Evolutionary conservation across 1,139 yeast species (phyloP), one percentile per base, ranked within the genome.

Genomic region (Kodamaea ohmeri): DNA sequence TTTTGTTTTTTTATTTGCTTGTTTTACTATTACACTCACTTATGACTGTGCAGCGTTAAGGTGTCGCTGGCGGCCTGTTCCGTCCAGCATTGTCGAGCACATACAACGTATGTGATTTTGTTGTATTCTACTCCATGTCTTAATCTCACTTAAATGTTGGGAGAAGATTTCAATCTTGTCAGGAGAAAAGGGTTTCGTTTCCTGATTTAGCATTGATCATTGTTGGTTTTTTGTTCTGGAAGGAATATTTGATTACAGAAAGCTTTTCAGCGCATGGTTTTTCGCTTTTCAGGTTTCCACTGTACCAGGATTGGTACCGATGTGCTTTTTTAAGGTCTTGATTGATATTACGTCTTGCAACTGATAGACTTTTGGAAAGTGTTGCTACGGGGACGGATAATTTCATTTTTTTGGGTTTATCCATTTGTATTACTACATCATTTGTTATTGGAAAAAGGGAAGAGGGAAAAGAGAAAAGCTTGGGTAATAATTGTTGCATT

Each of bases 91-190:
- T 27, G 37, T 33, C 21, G 14, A 19, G 20, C 25, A 28, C 37
- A 28, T 27, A 25, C 26, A 8, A 5, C 9, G 30, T 26, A 26
- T 24, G 37, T 21, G 32, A 37, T 41, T 39, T 34, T 42, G 34
- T 34, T 39, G 37, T 39, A 37, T 36, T 41, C 34, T 35, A 40
- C 51, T 55, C 61, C 59, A 57, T 60, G 66, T 60, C 65, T 60
- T 58, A 53, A 52, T 60, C 64, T 52, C 43, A 38, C 31, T 30
- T 36, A 37, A 46, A 45, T 50, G 48, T 48, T 43, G 45, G 47
- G 48, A 50, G 50, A 51, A 50, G 56, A 42, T 45, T 47, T 41
- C 40, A 39, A 38, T 42, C 34, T 30, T 28, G 39, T 18, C 26
- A 30, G 28, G 29, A 36, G 27, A 31, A 26, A 30, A 25, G 22